Conservation (phyloP, 805 yeast species). For the Candida parachauliodes region DNA sequence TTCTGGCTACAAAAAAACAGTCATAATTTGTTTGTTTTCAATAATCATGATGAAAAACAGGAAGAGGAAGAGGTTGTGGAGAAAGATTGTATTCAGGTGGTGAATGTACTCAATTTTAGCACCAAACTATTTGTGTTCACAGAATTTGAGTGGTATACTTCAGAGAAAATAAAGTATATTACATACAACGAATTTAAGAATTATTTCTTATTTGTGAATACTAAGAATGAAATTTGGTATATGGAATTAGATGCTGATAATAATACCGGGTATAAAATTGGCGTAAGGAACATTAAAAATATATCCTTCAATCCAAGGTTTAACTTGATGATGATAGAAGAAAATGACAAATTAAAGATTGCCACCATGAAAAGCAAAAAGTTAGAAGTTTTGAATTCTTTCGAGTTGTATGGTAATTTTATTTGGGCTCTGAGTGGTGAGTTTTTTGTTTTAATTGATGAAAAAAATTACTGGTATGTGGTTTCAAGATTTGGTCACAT, state of each 20-base stretch:
- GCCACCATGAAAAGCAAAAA: conserved; percentile 8
- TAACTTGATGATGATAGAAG: conserved; percentile 17
- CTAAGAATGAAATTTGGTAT: conserved; percentile 23
- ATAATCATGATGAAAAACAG: conserved; percentile 15
- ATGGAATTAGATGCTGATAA: conserved; percentile 14
- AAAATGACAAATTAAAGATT: conserved; percentile 9
- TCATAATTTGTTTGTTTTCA: conserved; percentile 33
- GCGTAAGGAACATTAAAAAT: not conserved
- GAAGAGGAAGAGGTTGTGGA: conserved; percentile 6
- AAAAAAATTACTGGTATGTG: conserved; percentile 27
- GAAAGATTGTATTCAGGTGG: conserved; percentile 25
- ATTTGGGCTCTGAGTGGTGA: conserved; percentile 37
- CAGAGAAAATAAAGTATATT: conserved; percentile 16
- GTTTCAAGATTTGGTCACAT: conserved; percentile 32
- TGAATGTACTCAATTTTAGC: conserved; percentile 29
- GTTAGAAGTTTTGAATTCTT: conserved; percentile 12
- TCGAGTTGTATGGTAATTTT: conserved; percentile 9
- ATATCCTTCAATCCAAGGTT: conserved; percentile 21
- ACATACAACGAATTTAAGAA: conserved; percentile 23
- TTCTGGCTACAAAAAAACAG: conserved; percentile 39
- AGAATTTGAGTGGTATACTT: conserved; percentile 28
- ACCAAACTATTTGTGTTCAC: conserved; percentile 23
- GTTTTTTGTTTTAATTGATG: conserved; percentile 22
- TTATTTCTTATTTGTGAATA: conserved; percentile 27
- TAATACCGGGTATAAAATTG: conserved; percentile 14